Percentiles rank a stretch among this genome's conserved stretches.
phyloP scores from a whole-genome alignment of 768 basidiomycete genomes.

The Dictyophora rubrovolvata region DNA sequence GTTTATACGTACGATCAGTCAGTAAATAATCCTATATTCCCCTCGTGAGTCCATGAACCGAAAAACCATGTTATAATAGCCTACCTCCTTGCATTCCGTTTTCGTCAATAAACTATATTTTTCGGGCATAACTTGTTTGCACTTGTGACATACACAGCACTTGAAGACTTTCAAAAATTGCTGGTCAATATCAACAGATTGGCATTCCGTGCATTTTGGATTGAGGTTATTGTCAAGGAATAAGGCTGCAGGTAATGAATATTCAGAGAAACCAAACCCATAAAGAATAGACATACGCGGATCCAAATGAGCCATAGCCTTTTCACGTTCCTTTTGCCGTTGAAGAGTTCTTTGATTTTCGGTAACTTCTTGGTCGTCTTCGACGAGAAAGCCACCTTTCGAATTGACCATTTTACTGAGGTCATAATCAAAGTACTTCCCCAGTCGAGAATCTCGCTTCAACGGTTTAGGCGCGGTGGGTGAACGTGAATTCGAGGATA shows the following conservation, averaged over 20 bases:
- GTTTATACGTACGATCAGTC: slow-evolving; percentile 67
- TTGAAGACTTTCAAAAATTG: slow-evolving; percentile 74
- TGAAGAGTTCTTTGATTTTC: slow-evolving; percentile 69
- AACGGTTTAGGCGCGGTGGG: slow-evolving; percentile 47
- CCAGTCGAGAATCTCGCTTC: slow-evolving; percentile 67
- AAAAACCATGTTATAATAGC: slow-evolving; percentile 11
- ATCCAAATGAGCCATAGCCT: slow-evolving; percentile 64
- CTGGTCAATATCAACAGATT: slow-evolving; percentile 81
- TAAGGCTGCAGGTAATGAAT: slow-evolving; percentile 44
- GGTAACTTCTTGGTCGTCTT: slow-evolving; percentile 75
- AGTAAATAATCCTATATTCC: slow-evolving; percentile 74
- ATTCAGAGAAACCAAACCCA: neutral
- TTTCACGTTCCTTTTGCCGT: slow-evolving; percentile 69
- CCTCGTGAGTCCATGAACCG: neutral
- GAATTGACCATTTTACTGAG: slow-evolving; percentile 94
- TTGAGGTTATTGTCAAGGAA: slow-evolving; percentile 62
- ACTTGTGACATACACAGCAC: slow-evolving; percentile 78
- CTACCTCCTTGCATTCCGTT: slow-evolving; percentile 93
- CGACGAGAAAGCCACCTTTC: slow-evolving; percentile 89
- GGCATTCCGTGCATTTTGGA: slow-evolving; percentile 80
- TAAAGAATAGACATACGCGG: slow-evolving; percentile 43
- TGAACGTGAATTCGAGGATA: slow-evolving; percentile 47
- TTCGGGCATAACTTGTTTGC: slow-evolving; percentile 84
- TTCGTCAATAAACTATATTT: slow-evolving; percentile 94
- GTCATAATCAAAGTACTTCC: slow-evolving; percentile 96